Conservation (phyloP, 331 rosid genomes). For the Rosa hybrid region DNA sequence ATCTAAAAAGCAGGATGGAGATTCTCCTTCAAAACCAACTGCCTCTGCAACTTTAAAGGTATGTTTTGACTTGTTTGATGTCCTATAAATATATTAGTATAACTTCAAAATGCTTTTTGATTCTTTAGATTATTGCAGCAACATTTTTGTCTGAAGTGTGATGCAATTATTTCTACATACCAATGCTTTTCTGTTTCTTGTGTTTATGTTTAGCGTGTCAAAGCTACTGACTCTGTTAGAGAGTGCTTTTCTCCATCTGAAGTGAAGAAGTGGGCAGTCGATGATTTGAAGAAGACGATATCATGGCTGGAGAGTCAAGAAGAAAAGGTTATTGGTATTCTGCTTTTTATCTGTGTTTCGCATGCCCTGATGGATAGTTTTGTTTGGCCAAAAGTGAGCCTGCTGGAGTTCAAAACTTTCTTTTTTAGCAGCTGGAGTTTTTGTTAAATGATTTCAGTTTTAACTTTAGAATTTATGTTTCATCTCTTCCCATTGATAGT, state of each 20-base stretch:
- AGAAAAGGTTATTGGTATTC: conserved; percentile 63
- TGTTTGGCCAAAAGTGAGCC: conserved; percentile 4
- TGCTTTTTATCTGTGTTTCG: neutral
- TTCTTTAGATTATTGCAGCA: neutral
- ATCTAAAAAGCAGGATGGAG: conserved; percentile 45
- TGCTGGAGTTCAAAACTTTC: neutral
- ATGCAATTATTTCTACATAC: conserved; percentile 10
- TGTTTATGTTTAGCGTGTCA: conserved; percentile 41
- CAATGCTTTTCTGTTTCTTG: conserved; percentile 8
- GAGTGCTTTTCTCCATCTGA: conserved; percentile 56
- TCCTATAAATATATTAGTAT: neutral
- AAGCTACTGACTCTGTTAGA: conserved; percentile 30
- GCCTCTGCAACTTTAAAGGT: conserved; percentile 49
- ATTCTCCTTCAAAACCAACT: conserved; percentile 43
- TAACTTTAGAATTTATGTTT: neutral
- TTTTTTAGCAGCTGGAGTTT: conserved; percentile 18
- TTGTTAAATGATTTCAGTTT: neutral
- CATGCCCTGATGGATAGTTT: neutral
- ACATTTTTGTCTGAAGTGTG: neutral
- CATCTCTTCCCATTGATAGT: neutral
- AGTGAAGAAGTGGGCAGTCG: conserved; percentile 76
- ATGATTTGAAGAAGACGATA: conserved; percentile 67
- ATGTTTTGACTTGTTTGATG: conserved; percentile 6
- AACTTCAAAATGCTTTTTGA: neutral
- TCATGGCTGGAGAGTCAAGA: conserved; percentile 95